Evolutionary conservation across 2,329 filamentous ascomycete genomes (phyloP).

Genomic region (Cordyceps fumosorosea): DNA sequence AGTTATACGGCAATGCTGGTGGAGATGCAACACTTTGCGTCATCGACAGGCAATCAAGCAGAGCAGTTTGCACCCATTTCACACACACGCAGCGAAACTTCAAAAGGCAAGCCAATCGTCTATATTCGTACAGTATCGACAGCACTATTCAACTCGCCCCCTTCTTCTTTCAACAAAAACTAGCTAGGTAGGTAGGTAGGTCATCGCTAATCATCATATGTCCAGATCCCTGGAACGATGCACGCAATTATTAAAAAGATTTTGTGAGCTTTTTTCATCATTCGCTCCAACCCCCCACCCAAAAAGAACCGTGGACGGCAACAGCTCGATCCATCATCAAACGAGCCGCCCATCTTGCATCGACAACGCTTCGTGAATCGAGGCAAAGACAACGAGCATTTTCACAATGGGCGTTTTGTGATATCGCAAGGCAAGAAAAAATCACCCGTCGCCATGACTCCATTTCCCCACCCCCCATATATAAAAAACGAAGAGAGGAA

Average conservation of each 20-base stretch:
- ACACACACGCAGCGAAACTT: not conserved
- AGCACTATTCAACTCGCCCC: not conserved
- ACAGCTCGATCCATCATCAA: not conserved
- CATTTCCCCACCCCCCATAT: conserved; percentile 7
- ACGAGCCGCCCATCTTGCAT: conserved; percentile 3
- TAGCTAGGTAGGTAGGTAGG: not conserved
- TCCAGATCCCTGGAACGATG: conserved; percentile 7
- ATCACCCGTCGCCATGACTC: conserved; percentile 11
- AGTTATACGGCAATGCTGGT: no score
- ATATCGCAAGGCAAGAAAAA: conserved; percentile 6
- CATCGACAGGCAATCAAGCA: not conserved
- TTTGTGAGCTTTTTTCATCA: conserved; percentile 4
- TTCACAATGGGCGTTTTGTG: not conserved
- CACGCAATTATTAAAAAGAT: conserved; percentile 11
- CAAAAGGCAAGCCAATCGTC: conserved; percentile 1
- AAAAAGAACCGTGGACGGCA: not conserved
- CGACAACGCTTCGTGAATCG: not conserved
- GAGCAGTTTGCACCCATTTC: not conserved
- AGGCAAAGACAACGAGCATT: not conserved
- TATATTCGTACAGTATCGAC: conserved; percentile 15
- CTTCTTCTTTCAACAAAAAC: not conserved
- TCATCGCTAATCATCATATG: conserved; percentile 11
- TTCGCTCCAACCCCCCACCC: not conserved
- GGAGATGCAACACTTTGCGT: not conserved
- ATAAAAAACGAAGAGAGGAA: not conserved